Base-by-base conservation (phyloP, 2,329 filamentous ascomycete genomes). In the Epichloe scottii region DNA sequence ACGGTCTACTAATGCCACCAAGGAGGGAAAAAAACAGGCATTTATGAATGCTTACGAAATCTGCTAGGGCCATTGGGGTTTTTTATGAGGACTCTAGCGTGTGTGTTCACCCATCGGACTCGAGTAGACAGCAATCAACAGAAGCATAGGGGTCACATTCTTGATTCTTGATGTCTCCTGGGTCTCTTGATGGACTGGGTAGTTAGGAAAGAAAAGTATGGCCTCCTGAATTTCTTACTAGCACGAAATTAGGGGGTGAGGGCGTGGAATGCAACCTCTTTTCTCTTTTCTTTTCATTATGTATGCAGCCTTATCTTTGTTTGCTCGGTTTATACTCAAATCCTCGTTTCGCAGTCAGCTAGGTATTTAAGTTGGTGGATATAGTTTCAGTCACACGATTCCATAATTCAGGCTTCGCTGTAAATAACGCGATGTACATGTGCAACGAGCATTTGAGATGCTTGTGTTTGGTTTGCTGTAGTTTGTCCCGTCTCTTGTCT, bases 341-440 rank as follows among this genome's bases (percentile, higher is more conserved):
- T 58, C 58, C 42, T 62, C 57, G 60, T 53, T 55, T 59, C 54
- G 59, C 33, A 26, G 57, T 60, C 62, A 63, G 64, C 62, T 63
- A 63, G 63, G 60, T 60, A 63, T 55, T 33, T 67, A 71, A 71
- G 35, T 52, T 67, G 67, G 64, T 68, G 63, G 65, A 72, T 73
- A 70, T 74, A 73, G 73, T 49, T 67, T 57, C 71, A 67, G 30
- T 21, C 17, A 17, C 23, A 43, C 19, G 14, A 14, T 43, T 26
- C 5, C 41, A 43, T 23, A 4, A 23, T 43, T 14, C 8, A 26
- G 19, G 10, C 10, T n/a, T 2, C 6, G 5, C n/a, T 39, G 30
- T 30, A 2, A 30, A 30, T 30, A 30, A 30, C 30, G 30, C 30
- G 3, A 30, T 11, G 30, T 30, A 30, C 30, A 30, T 30, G 8